A percentile compares a stretch with the other conserved stretches of the same genome.
Evolutionary conservation across 192 early-diverging fungal species (phyloP).

Genomic region (Coemansia umbellata): DNA sequence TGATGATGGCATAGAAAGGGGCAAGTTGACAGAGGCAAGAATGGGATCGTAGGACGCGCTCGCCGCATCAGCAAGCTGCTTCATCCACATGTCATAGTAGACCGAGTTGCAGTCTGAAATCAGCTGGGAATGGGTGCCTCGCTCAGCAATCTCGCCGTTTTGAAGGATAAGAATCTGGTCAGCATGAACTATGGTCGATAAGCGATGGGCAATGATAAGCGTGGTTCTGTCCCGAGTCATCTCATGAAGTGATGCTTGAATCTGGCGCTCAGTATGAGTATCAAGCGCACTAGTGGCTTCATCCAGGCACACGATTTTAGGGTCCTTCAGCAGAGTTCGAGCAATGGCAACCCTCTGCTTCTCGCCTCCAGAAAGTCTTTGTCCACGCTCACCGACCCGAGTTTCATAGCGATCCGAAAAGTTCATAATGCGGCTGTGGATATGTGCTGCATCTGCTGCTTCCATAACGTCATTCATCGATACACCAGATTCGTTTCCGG

Average conservation of each 20-base stretch:
- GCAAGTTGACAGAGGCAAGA: conserved; percentile 18
- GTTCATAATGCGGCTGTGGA: conserved; percentile 71
- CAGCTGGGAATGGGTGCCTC: conserved; percentile 77
- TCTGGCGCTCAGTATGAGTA: conserved; percentile 80
- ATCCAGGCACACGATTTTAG: conserved; percentile 84
- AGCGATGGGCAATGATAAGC: conserved; percentile 80
- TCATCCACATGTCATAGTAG: conserved; percentile 91
- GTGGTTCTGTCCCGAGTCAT: conserved; percentile 84
- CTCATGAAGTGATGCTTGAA: conserved; percentile 74
- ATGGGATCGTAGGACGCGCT: conserved; percentile 34
- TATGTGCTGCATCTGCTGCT: conserved; percentile 71
- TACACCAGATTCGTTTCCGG: conserved; percentile 49
- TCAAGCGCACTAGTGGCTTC: conserved; percentile 91
- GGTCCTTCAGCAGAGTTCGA: conserved; percentile 89
- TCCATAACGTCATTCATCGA: conserved; percentile 63
- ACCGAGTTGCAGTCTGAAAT: conserved; percentile 54
- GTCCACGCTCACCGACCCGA: conserved; percentile 86
- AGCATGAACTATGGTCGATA: conserved; percentile 79
- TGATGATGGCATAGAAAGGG: conserved; percentile 17
- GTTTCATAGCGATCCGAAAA: conserved; percentile 81
- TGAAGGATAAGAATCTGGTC: conserved; percentile 86
- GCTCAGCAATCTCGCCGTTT: conserved; percentile 76
- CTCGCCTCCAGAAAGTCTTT: conserved; percentile 87
- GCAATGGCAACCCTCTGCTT: conserved; percentile 92
- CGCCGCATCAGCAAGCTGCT: conserved; percentile 68